These are phyloP conservation scores for Cunninghamia lanceolata DNA, from an alignment of 75 land plant species.

Conservation along the genomic window DNA sequence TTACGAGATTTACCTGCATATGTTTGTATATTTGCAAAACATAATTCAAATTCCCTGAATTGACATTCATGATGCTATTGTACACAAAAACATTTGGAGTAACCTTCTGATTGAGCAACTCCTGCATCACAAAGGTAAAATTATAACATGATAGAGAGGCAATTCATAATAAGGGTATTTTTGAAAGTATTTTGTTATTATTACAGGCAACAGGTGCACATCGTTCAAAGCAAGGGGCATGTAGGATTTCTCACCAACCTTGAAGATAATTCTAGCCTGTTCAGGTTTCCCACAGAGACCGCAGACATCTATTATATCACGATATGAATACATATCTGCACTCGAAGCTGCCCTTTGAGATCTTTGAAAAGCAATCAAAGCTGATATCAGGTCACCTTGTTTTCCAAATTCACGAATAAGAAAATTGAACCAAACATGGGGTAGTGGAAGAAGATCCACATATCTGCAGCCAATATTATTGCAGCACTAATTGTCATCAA, in stretches of 20 bases:
- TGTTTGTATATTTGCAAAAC: slow-evolving; percentile 52
- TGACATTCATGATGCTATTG: slow-evolving; percentile 89
- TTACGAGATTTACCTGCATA: slow-evolving; percentile 58
- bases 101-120: slow-evolving; percentile 42
- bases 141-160: not conserved
- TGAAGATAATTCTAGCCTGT: slow-evolving; percentile 60
- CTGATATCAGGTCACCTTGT: slow-evolving; percentile 56
- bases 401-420: slow-evolving; percentile 73
- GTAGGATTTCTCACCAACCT: slow-evolving; percentile 43
- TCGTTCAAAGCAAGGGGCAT: not conserved
- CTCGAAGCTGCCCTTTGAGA: slow-evolving; percentile 34
- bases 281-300: slow-evolving; percentile 64
- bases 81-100: slow-evolving; percentile 67
- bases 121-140: slow-evolving; percentile 43
- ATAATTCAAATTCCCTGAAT: slow-evolving; percentile 64
- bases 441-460: slow-evolving; percentile 46
- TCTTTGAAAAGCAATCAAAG: slow-evolving; percentile 56
- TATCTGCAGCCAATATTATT: slow-evolving; percentile 41
- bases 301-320: slow-evolving; percentile 79
- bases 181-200: not conserved
- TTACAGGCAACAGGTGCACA: not conserved
- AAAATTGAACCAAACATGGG: slow-evolving; percentile 40
- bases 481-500: slow-evolving; percentile 1
- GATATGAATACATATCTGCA: slow-evolving; percentile 63
- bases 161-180: not conserved